These are phyloP conservation scores for Ichthyophthirius multifiliis DNA, from an alignment of 169 alveolate genomes.

Conservation along the genomic window DNA sequence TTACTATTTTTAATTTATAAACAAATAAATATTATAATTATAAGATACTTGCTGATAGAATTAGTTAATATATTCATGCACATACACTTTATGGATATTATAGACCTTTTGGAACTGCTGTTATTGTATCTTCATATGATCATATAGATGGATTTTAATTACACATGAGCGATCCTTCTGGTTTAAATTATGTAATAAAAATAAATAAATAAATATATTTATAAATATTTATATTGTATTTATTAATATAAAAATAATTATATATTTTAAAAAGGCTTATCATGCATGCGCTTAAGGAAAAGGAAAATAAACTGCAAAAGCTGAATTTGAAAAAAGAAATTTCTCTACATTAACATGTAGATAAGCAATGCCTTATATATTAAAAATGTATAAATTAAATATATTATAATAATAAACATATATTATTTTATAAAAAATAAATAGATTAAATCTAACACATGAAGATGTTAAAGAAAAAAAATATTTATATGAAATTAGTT, in stretches of 20 bases:
- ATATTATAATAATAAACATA: background rate
- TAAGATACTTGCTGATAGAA: constrained; percentile 88
- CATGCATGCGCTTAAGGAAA: constrained; percentile 93
- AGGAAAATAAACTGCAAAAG: constrained; percentile 91
- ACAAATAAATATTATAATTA: background rate
- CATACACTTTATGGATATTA: constrained; percentile 89
- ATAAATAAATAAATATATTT: no score
- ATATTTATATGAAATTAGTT: constrained; percentile 37
- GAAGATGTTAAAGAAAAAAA: constrained; percentile 31
- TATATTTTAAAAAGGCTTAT: constrained; percentile 61
- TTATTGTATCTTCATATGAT: constrained; percentile 85
- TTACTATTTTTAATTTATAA: background rate
- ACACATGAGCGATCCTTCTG: constrained; percentile 91
- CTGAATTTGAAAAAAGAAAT: constrained; percentile 90
- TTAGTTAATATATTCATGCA: constrained; percentile 90
- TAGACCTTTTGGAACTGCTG: constrained; percentile 95
- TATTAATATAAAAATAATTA: background rate
- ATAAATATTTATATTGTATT: background rate
- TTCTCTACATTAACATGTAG: constrained; percentile 51
- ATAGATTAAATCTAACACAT: constrained; percentile 22
- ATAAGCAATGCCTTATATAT: constrained; percentile 41
- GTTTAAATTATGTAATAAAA: constrained; percentile 75
- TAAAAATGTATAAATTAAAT: constrained; percentile 5
- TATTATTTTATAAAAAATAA: background rate
- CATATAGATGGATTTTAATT: constrained; percentile 81